These are phyloP conservation scores for Cutaneotrichosporon cyanovorans DNA, from an alignment of 1,284 basidiomycete species.

Conservation along the genomic window DNA sequence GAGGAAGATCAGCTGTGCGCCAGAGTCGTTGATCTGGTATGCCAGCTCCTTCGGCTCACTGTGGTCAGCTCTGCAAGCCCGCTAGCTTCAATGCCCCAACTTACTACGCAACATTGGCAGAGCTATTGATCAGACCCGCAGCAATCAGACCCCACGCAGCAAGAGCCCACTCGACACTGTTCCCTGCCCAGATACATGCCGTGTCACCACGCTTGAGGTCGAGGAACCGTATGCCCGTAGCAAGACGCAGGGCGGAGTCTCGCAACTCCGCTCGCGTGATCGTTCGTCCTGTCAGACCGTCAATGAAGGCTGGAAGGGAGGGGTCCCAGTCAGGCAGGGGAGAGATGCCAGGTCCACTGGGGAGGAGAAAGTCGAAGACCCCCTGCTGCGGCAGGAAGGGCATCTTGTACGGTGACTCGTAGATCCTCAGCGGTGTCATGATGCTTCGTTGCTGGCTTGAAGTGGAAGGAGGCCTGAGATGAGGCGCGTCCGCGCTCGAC, in stretches of 20 bases:
- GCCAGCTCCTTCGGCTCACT: constrained; percentile 22
- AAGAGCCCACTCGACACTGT: constrained; percentile 58
- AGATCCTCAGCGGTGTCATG: constrained; percentile 7
- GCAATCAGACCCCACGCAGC: constrained; percentile 53
- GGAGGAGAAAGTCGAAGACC: constrained; percentile 10
- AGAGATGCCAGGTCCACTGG: neutral
- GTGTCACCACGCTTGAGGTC: constrained; percentile 32
- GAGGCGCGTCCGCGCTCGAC: no score
- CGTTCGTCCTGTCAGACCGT: constrained; percentile 54
- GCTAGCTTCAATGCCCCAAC: neutral
- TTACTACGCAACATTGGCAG: constrained; percentile 35
- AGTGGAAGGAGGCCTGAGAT: no score
- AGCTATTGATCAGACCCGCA: constrained; percentile 28
- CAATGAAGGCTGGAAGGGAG: constrained; percentile 56
- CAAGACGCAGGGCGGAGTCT: constrained; percentile 54
- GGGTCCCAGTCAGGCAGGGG: constrained; percentile 4
- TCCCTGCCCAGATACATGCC: constrained; percentile 45
- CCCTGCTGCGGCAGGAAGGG: constrained; percentile 5
- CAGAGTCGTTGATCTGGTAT: constrained; percentile 50
- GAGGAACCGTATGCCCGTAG: constrained; percentile 49
- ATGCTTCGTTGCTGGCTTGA: no score
- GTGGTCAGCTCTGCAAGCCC: neutral
- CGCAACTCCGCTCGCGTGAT: constrained; percentile 56
- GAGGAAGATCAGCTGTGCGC: constrained; percentile 53
- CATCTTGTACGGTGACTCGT: constrained; percentile 3